phyloP scores from a whole-genome alignment of 2,329 filamentous ascomycete genomes.

The Exophiala bonariae region DNA sequence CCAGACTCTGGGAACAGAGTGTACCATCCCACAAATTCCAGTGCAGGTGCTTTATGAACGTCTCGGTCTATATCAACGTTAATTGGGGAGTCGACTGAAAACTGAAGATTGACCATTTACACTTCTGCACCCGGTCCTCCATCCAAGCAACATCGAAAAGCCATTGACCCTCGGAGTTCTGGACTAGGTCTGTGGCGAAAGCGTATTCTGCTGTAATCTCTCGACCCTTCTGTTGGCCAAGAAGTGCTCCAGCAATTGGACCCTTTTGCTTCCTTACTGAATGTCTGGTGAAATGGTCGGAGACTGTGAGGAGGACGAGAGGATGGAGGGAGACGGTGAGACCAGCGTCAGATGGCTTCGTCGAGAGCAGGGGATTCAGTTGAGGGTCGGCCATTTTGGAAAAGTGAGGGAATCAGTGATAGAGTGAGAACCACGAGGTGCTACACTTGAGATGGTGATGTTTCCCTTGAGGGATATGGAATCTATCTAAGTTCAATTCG shows the following conservation, averaged over 20 bases:
- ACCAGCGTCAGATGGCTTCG: slow-evolving; percentile 69
- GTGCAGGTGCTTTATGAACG: slow-evolving; percentile 79
- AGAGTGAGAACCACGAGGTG: no score
- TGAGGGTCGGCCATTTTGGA: no score
- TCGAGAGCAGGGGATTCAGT: slow-evolving; percentile 62
- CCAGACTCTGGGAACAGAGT: slow-evolving; percentile 72
- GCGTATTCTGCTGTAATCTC: slow-evolving; percentile 90
- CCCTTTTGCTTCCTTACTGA: slow-evolving; percentile 72
- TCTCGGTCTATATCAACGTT: slow-evolving; percentile 66
- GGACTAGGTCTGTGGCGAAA: slow-evolving; percentile 72
- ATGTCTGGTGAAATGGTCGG: slow-evolving; percentile 93
- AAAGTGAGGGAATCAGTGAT: no score
- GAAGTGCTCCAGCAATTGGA: slow-evolving; percentile 80
- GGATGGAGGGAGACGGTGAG: slow-evolving; percentile 86
- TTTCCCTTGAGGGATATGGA: no score
- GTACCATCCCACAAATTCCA: slow-evolving; percentile 92
- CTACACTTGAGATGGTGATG: no score
- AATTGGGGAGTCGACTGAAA: slow-evolving; percentile 7
- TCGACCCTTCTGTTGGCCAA: slow-evolving; percentile 88
- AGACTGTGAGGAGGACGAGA: slow-evolving; percentile 91
- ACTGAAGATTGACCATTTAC: slow-evolving; percentile 52
- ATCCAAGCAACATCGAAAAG: slow-evolving; percentile 73
- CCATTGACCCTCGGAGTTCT: slow-evolving; percentile 55
- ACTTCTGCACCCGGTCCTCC: slow-evolving; percentile 75
- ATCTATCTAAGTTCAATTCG: no score